phyloP scores from a whole-genome alignment of 2,329 filamentous ascomycete species.

The Emericellopsis atlantica region DNA sequence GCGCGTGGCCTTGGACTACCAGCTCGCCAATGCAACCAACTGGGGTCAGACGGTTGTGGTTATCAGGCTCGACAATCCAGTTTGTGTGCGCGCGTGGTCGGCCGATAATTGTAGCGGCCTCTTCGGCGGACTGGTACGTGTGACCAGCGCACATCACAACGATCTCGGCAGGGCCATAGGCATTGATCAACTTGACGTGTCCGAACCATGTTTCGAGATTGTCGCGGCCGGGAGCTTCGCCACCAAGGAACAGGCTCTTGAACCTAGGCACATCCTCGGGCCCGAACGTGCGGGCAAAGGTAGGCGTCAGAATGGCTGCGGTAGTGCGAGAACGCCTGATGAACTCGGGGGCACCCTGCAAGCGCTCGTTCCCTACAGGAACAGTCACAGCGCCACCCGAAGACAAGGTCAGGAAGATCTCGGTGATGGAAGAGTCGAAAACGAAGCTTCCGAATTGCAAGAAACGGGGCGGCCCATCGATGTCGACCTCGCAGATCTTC shows the following conservation, averaged over 20 bases:
- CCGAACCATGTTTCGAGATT: conserved; percentile 3
- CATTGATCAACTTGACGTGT: conserved; percentile 1
- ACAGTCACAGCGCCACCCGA: conserved; percentile 21
- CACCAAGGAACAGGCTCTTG: conserved; percentile 2
- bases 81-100: conserved; percentile 1
- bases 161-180: conserved; percentile 4
- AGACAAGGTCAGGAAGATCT: conserved; percentile 21
- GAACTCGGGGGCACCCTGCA: conserved; percentile 8
- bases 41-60: conserved; percentile 3
- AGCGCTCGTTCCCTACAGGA: conserved; percentile 17
- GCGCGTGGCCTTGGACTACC: conserved; percentile 13
- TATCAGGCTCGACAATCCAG: conserved; percentile 5
- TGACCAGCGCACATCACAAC: conserved; percentile 2
- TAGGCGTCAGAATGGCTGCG: neutral
- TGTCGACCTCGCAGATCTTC: neutral
- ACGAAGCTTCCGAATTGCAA: neutral
- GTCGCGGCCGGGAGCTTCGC: conserved; percentile 4
- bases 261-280: neutral
- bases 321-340: neutral
- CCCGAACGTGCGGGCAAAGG: neutral
- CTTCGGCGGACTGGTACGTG: neutral
- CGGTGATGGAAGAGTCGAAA: conserved; percentile 5
- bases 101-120: conserved; percentile 2
- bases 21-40: conserved; percentile 6
- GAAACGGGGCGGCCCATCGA: conserved; percentile 1